These are phyloP conservation scores for Tetratostichococcus sp. DNA, from an alignment of 139 green algal genomes.

Conservation along the genomic window DNA sequence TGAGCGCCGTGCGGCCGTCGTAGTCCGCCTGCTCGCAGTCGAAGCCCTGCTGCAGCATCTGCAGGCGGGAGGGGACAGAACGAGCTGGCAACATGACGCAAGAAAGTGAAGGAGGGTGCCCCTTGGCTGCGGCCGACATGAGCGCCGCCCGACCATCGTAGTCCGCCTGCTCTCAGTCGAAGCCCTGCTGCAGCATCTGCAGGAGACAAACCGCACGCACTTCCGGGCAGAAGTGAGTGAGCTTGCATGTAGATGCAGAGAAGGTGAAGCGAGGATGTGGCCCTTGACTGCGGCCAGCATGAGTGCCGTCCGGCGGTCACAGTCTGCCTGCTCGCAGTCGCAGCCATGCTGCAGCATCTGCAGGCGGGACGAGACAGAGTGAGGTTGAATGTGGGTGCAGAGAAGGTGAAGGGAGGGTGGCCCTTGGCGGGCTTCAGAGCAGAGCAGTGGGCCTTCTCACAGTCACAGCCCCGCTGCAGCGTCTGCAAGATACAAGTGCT, in stretches of 20 bases:
- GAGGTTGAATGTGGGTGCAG: background rate
- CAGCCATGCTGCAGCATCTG: conserved; percentile 13
- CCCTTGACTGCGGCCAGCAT: conserved; percentile 8
- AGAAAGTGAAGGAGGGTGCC: conserved; percentile 25
- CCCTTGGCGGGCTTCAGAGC: conserved; percentile 41
- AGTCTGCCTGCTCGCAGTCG: conserved; percentile 3
- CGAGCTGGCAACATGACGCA: background rate
- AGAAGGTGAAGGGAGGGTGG: conserved; percentile 17
- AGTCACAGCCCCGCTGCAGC: conserved; percentile 48
- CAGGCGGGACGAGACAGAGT: background rate
- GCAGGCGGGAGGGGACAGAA: background rate
- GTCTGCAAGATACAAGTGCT: conserved; percentile 29
- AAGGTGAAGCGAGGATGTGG: no score
- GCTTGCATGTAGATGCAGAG: no score
- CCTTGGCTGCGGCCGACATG: conserved; percentile 47
- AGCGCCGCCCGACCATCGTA: conserved; percentile 52
- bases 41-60: conserved; percentile 13
- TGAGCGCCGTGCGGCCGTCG: conserved; percentile 8
- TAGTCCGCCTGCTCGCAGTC: conserved; percentile 7
- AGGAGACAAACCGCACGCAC: no score
- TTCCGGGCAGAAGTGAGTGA: no score
- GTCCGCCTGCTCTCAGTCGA: conserved; percentile 31
- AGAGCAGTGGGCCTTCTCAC: conserved; percentile 41
- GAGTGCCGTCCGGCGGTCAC: conserved; percentile 4
- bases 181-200: conserved; percentile 55